Percentiles rank a stretch among this genome's conserved stretches.
Conservation (phyloP, 345 rosid genomes). For the Durio zibethinus region DNA sequence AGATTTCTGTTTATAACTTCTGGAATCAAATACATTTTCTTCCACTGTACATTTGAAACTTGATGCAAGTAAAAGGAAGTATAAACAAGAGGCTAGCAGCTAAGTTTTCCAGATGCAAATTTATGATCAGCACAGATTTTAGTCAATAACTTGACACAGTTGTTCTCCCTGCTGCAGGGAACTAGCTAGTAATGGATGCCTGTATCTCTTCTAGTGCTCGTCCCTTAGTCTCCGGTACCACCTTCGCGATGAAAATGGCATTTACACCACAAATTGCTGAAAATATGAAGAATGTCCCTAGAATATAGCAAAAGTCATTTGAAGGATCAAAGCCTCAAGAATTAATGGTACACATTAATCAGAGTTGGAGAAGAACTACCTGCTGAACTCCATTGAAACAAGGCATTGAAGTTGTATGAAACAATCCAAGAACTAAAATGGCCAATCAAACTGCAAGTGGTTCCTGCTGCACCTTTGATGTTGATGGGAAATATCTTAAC, state of each 20-base stretch:
- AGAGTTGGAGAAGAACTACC: not conserved
- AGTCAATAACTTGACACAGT: not conserved
- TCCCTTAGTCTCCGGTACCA: slow-evolving; percentile 43
- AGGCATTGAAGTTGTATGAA: slow-evolving; percentile 3
- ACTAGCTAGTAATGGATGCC: not conserved
- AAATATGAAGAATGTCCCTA: slow-evolving; percentile 30
- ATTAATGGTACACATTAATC: not conserved
- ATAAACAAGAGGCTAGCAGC: too few relatives aligned
- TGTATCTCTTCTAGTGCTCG: slow-evolving; percentile 11
- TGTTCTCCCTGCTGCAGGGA: not conserved
- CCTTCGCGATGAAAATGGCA: slow-evolving; percentile 23
- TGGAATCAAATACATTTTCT: too few relatives aligned
- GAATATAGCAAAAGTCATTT: not conserved
- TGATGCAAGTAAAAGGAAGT: too few relatives aligned
- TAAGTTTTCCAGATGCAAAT: too few relatives aligned
- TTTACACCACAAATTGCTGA: slow-evolving; percentile 16
- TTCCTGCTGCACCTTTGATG: slow-evolving; percentile 6
- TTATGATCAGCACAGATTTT: too few relatives aligned
- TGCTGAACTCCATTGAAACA: slow-evolving; percentile 13
- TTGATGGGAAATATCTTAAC: not conserved
- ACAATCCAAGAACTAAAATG: not conserved
- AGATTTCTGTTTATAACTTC: too few relatives aligned
- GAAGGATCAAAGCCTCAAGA: not conserved
- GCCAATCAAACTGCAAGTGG: not conserved
- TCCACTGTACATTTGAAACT: too few relatives aligned